Percentiles rank a stretch among this genome's conserved stretches.
These are phyloP conservation scores for Pichia sp. DNA, from an alignment of 1,139 yeast genomes.

Conservation along the genomic window DNA sequence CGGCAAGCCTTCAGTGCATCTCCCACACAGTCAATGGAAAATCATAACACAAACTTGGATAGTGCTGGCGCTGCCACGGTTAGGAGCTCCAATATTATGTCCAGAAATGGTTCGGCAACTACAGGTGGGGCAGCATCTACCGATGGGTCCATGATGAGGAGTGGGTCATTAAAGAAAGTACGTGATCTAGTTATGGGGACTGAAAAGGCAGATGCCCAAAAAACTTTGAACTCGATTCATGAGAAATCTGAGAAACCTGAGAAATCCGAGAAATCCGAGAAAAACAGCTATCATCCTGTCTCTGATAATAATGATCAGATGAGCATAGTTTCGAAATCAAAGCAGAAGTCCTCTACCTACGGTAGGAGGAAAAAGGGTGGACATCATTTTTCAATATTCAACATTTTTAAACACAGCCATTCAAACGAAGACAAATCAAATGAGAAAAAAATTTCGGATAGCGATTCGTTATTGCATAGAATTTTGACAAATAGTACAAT, in stretches of 20 bases:
- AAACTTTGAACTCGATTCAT: background rate
- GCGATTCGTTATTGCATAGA: background rate
- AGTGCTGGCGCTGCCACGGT: background rate
- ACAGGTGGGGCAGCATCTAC: background rate
- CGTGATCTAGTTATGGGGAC: background rate
- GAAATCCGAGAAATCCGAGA: no score
- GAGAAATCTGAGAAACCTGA: background rate
- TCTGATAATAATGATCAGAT: background rate
- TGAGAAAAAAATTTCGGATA: background rate
- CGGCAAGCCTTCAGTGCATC: conserved; percentile 21
- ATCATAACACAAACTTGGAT: background rate
- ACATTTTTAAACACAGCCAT: conserved; percentile 7
- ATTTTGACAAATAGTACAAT: background rate
- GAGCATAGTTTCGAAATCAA: conserved; percentile 7
- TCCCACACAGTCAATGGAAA: conserved; percentile 6
- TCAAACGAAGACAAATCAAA: background rate
- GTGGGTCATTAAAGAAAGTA: conserved; percentile 3
- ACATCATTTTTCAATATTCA: conserved; percentile 8
- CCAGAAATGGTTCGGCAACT: conserved; percentile 5
- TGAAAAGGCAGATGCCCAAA: background rate
- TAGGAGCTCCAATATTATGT: conserved; percentile 1
- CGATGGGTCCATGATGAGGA: background rate
- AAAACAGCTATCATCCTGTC: background rate
- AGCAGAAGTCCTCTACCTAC: background rate
- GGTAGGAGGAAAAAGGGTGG: background rate